Evolutionary conservation across 768 basidiomycete genomes (phyloP), one percentile per base, ranked within the genome.

Genomic region (Rhizopogon vesiculosus): DNA sequence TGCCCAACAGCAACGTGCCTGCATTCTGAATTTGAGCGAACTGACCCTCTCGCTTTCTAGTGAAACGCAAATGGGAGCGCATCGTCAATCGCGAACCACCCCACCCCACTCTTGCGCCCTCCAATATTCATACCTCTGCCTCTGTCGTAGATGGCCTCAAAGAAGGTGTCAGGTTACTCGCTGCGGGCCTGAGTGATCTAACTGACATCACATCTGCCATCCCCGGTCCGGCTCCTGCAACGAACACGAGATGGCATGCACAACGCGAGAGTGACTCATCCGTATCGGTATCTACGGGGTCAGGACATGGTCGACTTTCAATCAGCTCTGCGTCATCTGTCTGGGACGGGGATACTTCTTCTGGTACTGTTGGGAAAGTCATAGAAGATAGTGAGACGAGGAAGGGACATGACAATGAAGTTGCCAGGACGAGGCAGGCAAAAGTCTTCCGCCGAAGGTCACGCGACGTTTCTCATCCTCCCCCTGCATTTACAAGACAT

Each of bases 41-140:
- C 42, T 49, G 38, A 49, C 19, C 3, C 15, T 22, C 5, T 49
- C 28, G 2, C 28, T 5, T 39, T 42, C 3, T 60, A 86, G 84
- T 93, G 49, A 93, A 93, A 74, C 82, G 80, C 56, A 89, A 86
- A 69, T 93, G 91, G 91, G 89, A 87, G 67, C 80, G 83, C 33
- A 89, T 93, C 55, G 82, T 92, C 43, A 80, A 79, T 61, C 79
- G 82, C 16, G 62, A 66, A 15, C 51, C 61, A 16, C 42, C 46
- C 31, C 31, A 40, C 6, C 58, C 57, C 10, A 18, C 7, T 33
- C 29, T 48, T 42, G 25, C 22, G 25, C 12, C 28, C 35, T 10
- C 55, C 35, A 25, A 16, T 44, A 5, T 25, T 3, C 12, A 33
- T n/a, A 43, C 13, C 0, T 18, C 42, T 13, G 69, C 73, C 13